Conservation (phyloP, 345 rosid species). For the Eucalyptus pauciflora region DNA sequence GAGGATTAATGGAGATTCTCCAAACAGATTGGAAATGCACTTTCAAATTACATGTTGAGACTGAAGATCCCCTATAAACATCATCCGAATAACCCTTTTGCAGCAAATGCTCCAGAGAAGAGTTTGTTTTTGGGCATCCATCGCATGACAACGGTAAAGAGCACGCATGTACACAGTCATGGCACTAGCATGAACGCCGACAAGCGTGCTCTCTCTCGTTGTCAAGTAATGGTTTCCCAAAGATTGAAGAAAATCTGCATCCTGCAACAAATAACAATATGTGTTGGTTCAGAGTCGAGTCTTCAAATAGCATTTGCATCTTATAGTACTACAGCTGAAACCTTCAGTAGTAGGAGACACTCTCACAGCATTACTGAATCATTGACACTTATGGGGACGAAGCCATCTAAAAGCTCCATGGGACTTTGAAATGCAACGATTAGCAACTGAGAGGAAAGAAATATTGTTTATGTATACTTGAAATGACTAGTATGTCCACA, state of each 20-base stretch:
- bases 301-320: background rate
- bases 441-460: background rate
- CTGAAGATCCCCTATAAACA: background rate
- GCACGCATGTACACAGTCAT: slow-evolving; percentile 8
- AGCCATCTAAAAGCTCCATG: background rate
- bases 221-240: background rate
- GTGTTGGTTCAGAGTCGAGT: background rate
- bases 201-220: slow-evolving; percentile 13
- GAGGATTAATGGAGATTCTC: background rate
- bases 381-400: background rate
- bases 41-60: background rate
- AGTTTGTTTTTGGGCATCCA: background rate
- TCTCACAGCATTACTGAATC: background rate
- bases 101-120: background rate
- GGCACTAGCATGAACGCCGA: background rate
- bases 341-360: background rate
- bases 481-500: background rate
- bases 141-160: slow-evolving; percentile 8
- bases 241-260: background rate
- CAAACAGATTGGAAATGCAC: background rate
- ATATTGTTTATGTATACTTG: background rate
- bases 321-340: background rate
- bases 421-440: background rate
- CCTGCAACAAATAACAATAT: background rate
- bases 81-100: background rate